Evolutionary conservation across 2,329 filamentous ascomycete genomes (phyloP).

Genomic region (Phialocephala subalpina): DNA sequence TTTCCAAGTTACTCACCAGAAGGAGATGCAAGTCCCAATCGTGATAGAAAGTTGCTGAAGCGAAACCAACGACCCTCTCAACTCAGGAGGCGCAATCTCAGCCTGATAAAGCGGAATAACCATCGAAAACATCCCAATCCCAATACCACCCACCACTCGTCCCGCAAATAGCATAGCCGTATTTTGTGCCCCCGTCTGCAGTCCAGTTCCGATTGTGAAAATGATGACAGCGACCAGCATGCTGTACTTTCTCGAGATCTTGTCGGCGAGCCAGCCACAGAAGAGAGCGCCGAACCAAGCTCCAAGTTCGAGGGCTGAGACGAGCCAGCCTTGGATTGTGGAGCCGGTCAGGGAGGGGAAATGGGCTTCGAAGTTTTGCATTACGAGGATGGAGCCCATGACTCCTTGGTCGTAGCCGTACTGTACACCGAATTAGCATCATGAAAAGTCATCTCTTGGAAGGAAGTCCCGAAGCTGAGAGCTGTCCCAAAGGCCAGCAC

Average conservation of each 20-base stretch:
- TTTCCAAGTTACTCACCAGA: conserved; percentile 42
- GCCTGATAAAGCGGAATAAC: conserved; percentile 55
- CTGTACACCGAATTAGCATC: too few species aligned
- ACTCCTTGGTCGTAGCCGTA: conserved; percentile 48
- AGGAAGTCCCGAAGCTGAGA: too few species aligned
- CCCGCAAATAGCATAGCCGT: conserved; percentile 59
- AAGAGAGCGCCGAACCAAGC: conserved; percentile 42
- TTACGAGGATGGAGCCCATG: conserved; percentile 46
- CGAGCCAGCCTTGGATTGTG: conserved; percentile 45
- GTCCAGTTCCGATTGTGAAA: conserved; percentile 57
- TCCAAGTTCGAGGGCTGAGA: conserved; percentile 46
- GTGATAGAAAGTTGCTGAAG: conserved; percentile 70
- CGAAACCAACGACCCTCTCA: conserved; percentile 68
- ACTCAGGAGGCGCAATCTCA: conserved; percentile 64
- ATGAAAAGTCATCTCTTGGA: too few species aligned
- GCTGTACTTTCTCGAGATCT: conserved; percentile 58
- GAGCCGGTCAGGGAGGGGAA: conserved; percentile 45
- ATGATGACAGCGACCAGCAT: conserved; percentile 59
- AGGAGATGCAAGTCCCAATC: conserved; percentile 58
- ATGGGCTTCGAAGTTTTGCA: conserved; percentile 47
- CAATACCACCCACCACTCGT: conserved; percentile 55
- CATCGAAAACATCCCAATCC: conserved; percentile 56
- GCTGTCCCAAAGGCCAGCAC: too few species aligned
- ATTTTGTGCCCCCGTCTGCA: conserved; percentile 58
- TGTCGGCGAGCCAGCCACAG: conserved; percentile 58